Percentiles rank a stretch among this genome's conserved stretches.
Evolutionary conservation across 129 eudicot genomes (phyloP).

Genomic region (Chrysanthemum lavandulifolium): DNA sequence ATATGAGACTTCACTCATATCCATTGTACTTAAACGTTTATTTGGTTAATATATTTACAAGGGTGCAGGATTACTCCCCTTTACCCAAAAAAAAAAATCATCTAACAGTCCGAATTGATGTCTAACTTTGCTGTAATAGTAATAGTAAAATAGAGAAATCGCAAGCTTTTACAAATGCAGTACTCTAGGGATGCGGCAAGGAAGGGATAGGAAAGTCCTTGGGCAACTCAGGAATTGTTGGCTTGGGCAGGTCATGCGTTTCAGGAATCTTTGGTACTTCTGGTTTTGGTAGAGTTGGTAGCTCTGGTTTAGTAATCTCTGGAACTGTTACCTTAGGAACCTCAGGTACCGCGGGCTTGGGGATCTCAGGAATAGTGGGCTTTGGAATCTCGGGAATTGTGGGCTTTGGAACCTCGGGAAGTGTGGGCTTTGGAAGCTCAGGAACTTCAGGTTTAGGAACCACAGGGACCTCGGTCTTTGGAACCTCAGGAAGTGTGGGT

Average conservation of each 20-base stretch:
- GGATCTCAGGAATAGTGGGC: neutral
- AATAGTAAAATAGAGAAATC: neutral
- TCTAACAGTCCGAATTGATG: neutral
- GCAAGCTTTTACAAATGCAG: neutral
- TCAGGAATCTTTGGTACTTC: neutral
- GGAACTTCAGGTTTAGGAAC: no score
- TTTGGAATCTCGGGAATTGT: neutral
- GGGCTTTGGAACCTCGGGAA: neutral
- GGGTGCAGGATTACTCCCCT: no score
- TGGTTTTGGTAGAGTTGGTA: constrained; percentile 16
- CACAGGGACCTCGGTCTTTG: neutral
- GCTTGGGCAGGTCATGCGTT: no score
- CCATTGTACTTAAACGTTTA: no score
- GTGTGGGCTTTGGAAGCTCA: no score
- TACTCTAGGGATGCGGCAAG: constrained; percentile 24
- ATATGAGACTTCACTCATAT: no score
- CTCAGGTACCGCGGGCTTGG: constrained; percentile 11
- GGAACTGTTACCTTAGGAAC: neutral
- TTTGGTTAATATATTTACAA: no score
- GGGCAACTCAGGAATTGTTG: neutral
- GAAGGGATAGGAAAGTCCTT: constrained; percentile 34
- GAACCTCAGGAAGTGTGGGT: constrained; percentile 3
- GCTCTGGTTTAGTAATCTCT: neutral
- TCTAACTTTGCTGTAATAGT: neutral
- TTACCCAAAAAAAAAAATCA: no score